Conservation (phyloP, 176 grass and related monocot genomes). For the Luzula sylvatica region DNA sequence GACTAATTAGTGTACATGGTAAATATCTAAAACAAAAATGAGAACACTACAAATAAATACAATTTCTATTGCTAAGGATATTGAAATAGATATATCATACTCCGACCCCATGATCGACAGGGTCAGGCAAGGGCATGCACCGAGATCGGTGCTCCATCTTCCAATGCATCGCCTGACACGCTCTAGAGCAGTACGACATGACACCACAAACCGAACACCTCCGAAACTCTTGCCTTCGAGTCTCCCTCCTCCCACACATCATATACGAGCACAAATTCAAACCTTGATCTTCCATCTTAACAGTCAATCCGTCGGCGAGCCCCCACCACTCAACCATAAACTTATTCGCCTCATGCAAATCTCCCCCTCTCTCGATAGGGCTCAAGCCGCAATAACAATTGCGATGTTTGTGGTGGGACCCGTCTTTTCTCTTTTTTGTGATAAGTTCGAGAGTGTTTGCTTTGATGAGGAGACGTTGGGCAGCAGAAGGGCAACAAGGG, state of each 20-base stretch:
- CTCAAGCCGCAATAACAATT: slow-evolving; percentile 3
- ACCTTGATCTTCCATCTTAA: not conserved
- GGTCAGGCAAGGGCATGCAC: slow-evolving; percentile 21
- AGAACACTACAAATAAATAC: slow-evolving; percentile 5
- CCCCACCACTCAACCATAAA: slow-evolving; percentile 74
- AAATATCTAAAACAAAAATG: slow-evolving; percentile 1
- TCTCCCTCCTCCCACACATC: slow-evolving; percentile 45
- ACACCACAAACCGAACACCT: slow-evolving; percentile 50
- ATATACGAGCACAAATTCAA: slow-evolving; percentile 37
- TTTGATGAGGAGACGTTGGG: slow-evolving; percentile 44
- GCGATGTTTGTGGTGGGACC: not conserved
- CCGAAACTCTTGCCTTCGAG: slow-evolving; percentile 52
- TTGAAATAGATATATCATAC: slow-evolving; percentile 13
- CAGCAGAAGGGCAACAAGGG: slow-evolving; percentile 32
- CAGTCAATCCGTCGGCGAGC: not conserved
- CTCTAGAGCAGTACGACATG: slow-evolving; percentile 54
- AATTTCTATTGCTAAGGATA: not conserved
- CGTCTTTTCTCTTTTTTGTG: slow-evolving; percentile 1
- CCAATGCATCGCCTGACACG: slow-evolving; percentile 73
- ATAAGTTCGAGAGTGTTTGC: slow-evolving; percentile 35
- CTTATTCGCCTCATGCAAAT: slow-evolving; percentile 26
- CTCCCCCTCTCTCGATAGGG: not conserved
- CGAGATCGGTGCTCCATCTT: slow-evolving; percentile 35
- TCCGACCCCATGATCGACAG: slow-evolving; percentile 10
- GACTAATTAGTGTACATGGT: not conserved